Evolutionary conservation across 306 rosid species (phyloP).

Genomic region (Cicer yamashitae): DNA sequence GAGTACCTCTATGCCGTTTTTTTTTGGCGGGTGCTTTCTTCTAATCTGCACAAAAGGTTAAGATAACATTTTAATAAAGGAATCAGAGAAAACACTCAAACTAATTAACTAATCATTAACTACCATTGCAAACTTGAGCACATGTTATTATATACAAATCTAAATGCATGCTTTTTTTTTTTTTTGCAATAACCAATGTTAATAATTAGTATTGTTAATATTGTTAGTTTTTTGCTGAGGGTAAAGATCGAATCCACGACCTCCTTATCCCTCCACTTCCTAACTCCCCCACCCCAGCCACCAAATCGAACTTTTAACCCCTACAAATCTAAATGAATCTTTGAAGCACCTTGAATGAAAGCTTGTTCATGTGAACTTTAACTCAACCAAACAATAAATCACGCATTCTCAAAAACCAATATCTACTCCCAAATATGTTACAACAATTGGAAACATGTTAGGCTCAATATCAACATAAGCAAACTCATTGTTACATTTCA

Average conservation of each 20-base stretch:
- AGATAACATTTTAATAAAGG: background rate
- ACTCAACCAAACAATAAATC: background rate
- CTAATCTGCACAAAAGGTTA: slow-evolving; percentile 10
- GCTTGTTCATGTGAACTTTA: background rate
- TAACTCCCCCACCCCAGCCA: too few species aligned
- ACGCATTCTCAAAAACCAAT: background rate
- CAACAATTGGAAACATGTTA: background rate
- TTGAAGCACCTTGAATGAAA: background rate
- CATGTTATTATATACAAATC: too few species aligned
- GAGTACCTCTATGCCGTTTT: background rate
- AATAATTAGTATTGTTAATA: too few species aligned
- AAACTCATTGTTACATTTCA: background rate
- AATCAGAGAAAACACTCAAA: background rate
- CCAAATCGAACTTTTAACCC: too few species aligned
- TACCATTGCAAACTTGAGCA: background rate
- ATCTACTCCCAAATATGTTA: background rate
- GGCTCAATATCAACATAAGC: background rate
- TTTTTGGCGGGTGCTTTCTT: slow-evolving; percentile 1
- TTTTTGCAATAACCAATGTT: too few species aligned
- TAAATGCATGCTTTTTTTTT: too few species aligned
- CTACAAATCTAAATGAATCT: background rate
- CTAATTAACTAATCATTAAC: background rate
- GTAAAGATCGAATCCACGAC: too few species aligned
- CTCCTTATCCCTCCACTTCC: too few species aligned
- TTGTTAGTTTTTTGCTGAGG: too few species aligned